A percentile compares a stretch with the other conserved stretches of the same genome.
Conservation (phyloP, 495 filamentous ascomycete genomes). For the Melanomma pulvis-pyrius region DNA sequence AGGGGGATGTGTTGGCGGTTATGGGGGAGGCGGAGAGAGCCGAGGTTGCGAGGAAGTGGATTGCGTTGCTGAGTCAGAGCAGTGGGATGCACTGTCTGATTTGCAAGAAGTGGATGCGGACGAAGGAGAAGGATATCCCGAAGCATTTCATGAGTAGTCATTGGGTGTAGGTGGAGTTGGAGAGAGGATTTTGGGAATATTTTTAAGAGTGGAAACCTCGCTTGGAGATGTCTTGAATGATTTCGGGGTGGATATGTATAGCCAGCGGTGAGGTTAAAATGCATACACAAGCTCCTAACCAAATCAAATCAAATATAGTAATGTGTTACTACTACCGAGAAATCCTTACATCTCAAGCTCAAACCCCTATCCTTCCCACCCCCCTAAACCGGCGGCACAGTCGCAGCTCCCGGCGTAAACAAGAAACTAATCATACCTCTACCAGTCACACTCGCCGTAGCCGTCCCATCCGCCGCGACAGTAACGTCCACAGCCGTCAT, state of each 20-base stretch:
- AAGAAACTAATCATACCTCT: slow-evolving; percentile 37
- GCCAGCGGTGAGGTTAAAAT: too few relatives aligned
- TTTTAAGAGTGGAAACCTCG: background rate
- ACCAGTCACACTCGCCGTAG: slow-evolving; percentile 29
- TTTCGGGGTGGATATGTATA: too few relatives aligned
- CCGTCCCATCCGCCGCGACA: slow-evolving; percentile 20
- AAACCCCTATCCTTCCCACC: background rate
- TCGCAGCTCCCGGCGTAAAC: slow-evolving; percentile 4
- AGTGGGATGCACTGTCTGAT: background rate
- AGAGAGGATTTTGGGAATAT: background rate
- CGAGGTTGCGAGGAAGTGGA: background rate
- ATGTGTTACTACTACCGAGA: background rate
- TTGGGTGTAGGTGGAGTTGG: background rate
- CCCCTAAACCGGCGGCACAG: slow-evolving; percentile 15
- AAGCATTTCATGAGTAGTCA: background rate
- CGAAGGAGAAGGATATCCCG: background rate
- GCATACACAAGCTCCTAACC: too few relatives aligned
- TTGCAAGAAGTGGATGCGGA: background rate
- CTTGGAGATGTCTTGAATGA: too few relatives aligned
- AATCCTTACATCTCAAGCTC: background rate
- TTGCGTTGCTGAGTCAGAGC: background rate
- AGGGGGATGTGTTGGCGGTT: background rate
- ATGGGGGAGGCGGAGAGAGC: background rate
- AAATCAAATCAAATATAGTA: background rate
- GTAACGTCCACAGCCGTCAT: slow-evolving; percentile 16